Percentiles rank a stretch among this genome's conserved stretches.
phyloP scores from a whole-genome alignment of 805 yeast genomes.

The Ogataea saltuana region DNA sequence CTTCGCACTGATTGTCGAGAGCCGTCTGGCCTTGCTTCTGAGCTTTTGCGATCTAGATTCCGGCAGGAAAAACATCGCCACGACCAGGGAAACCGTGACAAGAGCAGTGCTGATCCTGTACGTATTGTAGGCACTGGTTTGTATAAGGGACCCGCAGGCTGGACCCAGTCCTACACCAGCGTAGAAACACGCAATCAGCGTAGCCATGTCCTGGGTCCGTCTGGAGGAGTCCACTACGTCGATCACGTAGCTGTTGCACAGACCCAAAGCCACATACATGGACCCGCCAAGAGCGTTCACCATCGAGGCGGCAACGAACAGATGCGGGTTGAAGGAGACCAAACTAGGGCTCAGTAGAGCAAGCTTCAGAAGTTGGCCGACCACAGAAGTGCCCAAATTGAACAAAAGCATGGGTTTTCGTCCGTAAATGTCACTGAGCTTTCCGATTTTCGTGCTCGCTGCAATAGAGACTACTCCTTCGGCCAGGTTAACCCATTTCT shows the following conservation, averaged over 20 bases:
- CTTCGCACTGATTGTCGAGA: constrained; percentile 19
- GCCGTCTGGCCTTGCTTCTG: constrained; percentile 49
- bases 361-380: constrained; percentile 17
- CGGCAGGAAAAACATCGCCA: constrained; percentile 45
- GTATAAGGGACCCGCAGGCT: constrained; percentile 47
- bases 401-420: constrained; percentile 50
- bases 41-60: constrained; percentile 66
- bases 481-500: constrained; percentile 43
- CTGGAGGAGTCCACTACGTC: constrained; percentile 68
- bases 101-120: constrained; percentile 23
- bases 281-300: constrained; percentile 66
- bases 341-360: constrained; percentile 27
- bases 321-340: constrained; percentile 33
- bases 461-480: constrained; percentile 48
- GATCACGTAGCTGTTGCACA: constrained; percentile 67
- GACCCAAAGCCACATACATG: constrained; percentile 50
- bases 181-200: constrained; percentile 57
- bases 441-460: constrained; percentile 64
- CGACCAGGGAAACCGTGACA: constrained; percentile 37
- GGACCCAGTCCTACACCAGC: constrained; percentile 70
- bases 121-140: constrained; percentile 34
- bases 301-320: constrained; percentile 45
- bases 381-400: constrained; percentile 17
- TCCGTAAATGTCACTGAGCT: constrained; percentile 64
- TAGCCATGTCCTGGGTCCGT: constrained; percentile 60